phyloP scores from a whole-genome alignment of 1,284 basidiomycete species.

The Vanrija sp. region DNA sequence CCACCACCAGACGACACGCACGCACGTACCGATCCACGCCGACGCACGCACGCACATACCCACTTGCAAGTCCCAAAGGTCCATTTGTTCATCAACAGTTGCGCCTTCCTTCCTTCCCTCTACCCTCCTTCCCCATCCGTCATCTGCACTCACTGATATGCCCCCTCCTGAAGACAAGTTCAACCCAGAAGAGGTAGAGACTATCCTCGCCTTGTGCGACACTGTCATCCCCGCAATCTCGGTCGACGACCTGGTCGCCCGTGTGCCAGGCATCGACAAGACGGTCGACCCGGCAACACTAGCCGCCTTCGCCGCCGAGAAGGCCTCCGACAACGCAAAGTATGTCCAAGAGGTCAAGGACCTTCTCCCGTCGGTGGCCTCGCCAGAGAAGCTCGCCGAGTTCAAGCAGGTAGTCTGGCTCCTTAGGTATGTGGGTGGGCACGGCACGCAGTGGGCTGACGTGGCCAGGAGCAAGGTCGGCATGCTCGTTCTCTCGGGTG shows the following conservation, averaged over 20 bases:
- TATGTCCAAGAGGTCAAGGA: slow-evolving; percentile 4
- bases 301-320: slow-evolving; percentile 9
- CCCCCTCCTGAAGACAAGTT: background rate
- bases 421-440: slow-evolving; percentile 12
- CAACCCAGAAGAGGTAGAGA: slow-evolving; percentile 11
- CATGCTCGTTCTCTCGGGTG: slow-evolving; percentile 5
- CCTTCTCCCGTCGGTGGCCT: slow-evolving; percentile 5
- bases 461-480: slow-evolving; percentile 4
- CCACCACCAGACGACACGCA: no score
- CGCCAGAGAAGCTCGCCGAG: slow-evolving; percentile 14
- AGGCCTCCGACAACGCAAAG: slow-evolving; percentile 3
- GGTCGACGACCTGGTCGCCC: slow-evolving; percentile 6
- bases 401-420: slow-evolving; percentile 22
- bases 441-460: background rate
- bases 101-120: no score
- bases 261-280: slow-evolving; percentile 2
- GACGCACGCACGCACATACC: no score
- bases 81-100: no score
- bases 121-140: no score
- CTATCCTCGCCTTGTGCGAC: slow-evolving; percentile 20
- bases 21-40: no score
- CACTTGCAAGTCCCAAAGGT: no score
- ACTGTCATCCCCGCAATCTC: slow-evolving; percentile 18
- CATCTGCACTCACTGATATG: no score
- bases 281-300: slow-evolving; percentile 7